Evolutionary conservation across 495 filamentous ascomycete genomes (phyloP).

Genomic region (Lasiosphaeria hispida): DNA sequence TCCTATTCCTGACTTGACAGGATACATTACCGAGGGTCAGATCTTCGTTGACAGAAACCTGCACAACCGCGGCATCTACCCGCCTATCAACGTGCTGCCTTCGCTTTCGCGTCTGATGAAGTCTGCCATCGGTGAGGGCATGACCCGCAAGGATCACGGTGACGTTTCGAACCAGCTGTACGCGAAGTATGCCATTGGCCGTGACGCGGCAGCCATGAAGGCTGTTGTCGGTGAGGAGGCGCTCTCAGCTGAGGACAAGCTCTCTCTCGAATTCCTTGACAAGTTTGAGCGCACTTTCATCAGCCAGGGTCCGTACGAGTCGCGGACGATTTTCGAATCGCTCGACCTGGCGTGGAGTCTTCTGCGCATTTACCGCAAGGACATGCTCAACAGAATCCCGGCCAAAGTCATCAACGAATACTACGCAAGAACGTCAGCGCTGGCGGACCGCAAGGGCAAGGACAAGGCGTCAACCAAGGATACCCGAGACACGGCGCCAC

Average conservation of each 20-base stretch:
- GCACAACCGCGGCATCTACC: slow-evolving; percentile 94
- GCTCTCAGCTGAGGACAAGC: slow-evolving; percentile 90
- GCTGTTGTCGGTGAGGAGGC: slow-evolving; percentile 98
- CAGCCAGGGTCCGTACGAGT: slow-evolving; percentile 86
- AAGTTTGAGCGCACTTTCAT: slow-evolving; percentile 97
- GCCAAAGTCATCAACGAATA: slow-evolving; percentile 90
- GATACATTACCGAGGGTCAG: slow-evolving; percentile 98
- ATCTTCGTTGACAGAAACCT: slow-evolving; percentile 97
- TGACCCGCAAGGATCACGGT: slow-evolving; percentile 91
- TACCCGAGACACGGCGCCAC: slow-evolving; percentile 48
- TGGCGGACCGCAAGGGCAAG: slow-evolving; percentile 55
- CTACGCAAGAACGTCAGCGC: slow-evolving; percentile 68
- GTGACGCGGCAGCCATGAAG: slow-evolving; percentile 98
- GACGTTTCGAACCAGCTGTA: slow-evolving; percentile 99
- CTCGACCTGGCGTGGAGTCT: slow-evolving; percentile 95
- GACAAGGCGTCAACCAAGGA: slow-evolving; percentile 57
- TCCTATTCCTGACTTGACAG: slow-evolving; percentile 97
- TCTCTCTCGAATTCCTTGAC: slow-evolving; percentile 95
- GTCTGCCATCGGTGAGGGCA: slow-evolving; percentile 95
- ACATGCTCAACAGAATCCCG: slow-evolving; percentile 95
- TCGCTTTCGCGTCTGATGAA: slow-evolving; percentile 99
- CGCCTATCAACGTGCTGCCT: slow-evolving; percentile 97
- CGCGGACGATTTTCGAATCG: slow-evolving; percentile 82
- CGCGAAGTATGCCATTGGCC: slow-evolving; percentile 98
- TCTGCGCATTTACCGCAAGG: slow-evolving; percentile 93